A percentile compares a stretch with the other conserved stretches of the same genome.
Conservation (phyloP, 257 asterid genomes). For the Linderniella brevidens region DNA sequence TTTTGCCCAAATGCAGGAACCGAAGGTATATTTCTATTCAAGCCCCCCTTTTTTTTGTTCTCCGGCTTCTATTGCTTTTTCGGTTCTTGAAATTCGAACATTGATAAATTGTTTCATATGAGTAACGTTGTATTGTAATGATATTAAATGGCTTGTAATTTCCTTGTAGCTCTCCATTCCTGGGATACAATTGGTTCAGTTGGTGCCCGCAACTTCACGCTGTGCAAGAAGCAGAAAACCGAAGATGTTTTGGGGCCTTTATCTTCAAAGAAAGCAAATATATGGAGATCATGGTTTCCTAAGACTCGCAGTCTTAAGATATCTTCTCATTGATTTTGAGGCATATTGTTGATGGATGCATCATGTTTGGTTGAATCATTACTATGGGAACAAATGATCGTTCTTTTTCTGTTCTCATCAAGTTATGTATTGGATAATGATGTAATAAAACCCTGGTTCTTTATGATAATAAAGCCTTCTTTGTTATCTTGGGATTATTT, state of each 20-base stretch:
- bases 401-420: too few relatives aligned
- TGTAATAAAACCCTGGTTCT: too few relatives aligned
- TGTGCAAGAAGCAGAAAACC: constrained; percentile 57
- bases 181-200: constrained; percentile 80
- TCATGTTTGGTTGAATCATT: too few relatives aligned
- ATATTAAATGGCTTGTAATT: neutral
- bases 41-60: too few relatives aligned
- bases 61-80: neutral
- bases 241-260: constrained; percentile 16
- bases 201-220: constrained; percentile 68
- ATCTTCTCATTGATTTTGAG: constrained; percentile 49
- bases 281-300: constrained; percentile 71
- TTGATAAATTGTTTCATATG: too few relatives aligned
- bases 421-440: too few relatives aligned
- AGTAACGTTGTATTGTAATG: too few relatives aligned
- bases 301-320: constrained; percentile 48
- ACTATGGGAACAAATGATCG: too few relatives aligned
- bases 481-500: too few relatives aligned
- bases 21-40: constrained; percentile 35
- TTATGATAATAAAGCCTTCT: too few relatives aligned
- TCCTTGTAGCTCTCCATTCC: constrained; percentile 39
- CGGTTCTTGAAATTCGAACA: neutral
- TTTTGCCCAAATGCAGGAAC: constrained; percentile 55
- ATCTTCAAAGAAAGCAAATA: constrained; percentile 39
- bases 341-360: too few relatives aligned